These are phyloP conservation scores for Cornus controversa DNA, from an alignment of 148 eudicot genomes.

Conservation along the genomic window DNA sequence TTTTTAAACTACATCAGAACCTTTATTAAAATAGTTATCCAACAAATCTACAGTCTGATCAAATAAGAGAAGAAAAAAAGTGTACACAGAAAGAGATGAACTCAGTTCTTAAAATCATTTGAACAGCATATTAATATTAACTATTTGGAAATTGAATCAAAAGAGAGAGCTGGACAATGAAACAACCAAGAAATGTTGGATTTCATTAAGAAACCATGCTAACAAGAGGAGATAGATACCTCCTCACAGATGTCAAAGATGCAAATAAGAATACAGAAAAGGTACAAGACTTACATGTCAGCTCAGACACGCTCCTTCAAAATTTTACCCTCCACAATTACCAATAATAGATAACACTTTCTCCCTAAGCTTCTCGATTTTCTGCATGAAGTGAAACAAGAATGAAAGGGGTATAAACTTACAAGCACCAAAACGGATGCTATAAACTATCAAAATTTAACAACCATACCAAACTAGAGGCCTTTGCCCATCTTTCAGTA, in stretches of 20 bases:
- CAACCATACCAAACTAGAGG: slow-evolving; percentile 52
- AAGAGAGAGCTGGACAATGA: neutral
- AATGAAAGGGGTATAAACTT: neutral
- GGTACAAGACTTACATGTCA: slow-evolving; percentile 19
- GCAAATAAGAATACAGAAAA: neutral
- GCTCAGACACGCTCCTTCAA: slow-evolving; percentile 12
- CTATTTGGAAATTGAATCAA: neutral
- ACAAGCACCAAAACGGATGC: slow-evolving; percentile 4
- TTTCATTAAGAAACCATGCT: no score
- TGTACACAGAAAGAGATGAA: neutral
- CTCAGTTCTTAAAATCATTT: neutral
- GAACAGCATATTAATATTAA: neutral
- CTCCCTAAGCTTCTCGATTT: slow-evolving; percentile 55
- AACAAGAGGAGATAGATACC: neutral
- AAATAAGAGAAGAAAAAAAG: neutral
- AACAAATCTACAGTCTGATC: neutral
- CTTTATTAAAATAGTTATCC: neutral
- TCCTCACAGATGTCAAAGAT: neutral
- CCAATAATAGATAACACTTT: slow-evolving; percentile 56
- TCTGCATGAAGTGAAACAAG: slow-evolving; percentile 31
- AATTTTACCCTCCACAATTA: slow-evolving; percentile 24
- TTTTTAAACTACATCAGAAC: neutral
- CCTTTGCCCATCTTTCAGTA: slow-evolving; percentile 66
- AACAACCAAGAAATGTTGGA: neutral
- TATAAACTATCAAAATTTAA: neutral